Evolutionary conservation across 495 filamentous ascomycete genomes (phyloP).

Genomic region (Trichocladium uniseriatum): DNA sequence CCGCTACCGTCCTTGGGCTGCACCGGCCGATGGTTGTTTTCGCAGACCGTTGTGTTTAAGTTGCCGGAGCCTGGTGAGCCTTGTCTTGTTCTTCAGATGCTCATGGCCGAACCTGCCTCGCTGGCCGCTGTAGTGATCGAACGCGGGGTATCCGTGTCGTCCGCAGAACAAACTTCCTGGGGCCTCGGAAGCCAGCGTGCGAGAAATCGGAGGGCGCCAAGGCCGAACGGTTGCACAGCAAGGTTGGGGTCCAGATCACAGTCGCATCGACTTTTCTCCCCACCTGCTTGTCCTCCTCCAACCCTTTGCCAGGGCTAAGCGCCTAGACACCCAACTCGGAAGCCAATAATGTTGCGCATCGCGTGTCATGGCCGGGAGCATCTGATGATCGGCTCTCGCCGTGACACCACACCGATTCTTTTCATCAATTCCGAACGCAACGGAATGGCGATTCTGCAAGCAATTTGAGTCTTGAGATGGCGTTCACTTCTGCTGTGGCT

Average conservation of each 20-base stretch:
- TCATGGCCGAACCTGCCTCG: background rate
- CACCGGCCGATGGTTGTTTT: background rate
- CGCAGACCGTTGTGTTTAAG: background rate
- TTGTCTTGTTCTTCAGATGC: too few species aligned
- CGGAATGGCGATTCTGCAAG: too few species aligned
- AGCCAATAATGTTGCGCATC: constrained; percentile 9
- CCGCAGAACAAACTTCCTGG: too few species aligned
- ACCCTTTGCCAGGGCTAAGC: constrained; percentile 15
- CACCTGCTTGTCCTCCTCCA: constrained; percentile 8
- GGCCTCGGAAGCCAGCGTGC: background rate
- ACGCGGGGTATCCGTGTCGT: background rate
- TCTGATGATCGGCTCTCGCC: background rate
- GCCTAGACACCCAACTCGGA: constrained; percentile 5
- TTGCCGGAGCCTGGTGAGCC: too few species aligned
- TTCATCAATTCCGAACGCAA: too few species aligned
- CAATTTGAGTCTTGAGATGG: background rate
- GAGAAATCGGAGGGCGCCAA: background rate
- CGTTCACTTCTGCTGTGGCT: too few species aligned
- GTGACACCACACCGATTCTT: background rate
- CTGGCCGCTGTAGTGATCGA: background rate
- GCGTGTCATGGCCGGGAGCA: background rate
- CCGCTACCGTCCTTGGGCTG: background rate
- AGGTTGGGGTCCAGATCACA: background rate
- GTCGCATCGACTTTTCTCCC: constrained; percentile 1
- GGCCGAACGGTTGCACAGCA: background rate